These are phyloP conservation scores for Lolium rigidum DNA, from an alignment of 176 grass and related monocot species.

Conservation along the genomic window DNA sequence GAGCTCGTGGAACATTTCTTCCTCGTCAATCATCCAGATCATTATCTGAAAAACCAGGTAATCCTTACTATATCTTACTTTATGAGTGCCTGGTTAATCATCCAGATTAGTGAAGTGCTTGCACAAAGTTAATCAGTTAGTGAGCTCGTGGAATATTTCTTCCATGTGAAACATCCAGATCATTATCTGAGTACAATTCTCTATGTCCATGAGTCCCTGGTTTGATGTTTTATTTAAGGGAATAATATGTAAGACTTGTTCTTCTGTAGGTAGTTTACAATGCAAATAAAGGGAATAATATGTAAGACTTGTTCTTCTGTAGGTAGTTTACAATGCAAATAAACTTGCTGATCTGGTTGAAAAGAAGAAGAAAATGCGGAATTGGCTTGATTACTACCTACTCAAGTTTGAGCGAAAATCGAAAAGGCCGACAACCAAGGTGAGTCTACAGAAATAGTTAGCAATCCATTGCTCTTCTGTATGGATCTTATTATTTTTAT, in stretches of 20 bases:
- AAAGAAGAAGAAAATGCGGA: slow-evolving; percentile 87
- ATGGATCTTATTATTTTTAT: slow-evolving; percentile 18
- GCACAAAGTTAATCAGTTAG: too few relatives aligned
- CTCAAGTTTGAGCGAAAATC: slow-evolving; percentile 82
- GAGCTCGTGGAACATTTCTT: slow-evolving; percentile 99
- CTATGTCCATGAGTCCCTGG: not conserved
- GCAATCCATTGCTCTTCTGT: not conserved
- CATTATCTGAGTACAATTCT: too few relatives aligned
- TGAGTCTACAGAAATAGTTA: slow-evolving; percentile 36
- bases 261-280: slow-evolving; percentile 77
- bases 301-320: slow-evolving; percentile 18
- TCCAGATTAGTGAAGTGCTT: too few relatives aligned
- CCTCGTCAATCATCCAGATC: slow-evolving; percentile 95
- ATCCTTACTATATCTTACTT: slow-evolving; percentile 9
- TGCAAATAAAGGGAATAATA: slow-evolving; percentile 62
- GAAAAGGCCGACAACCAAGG: slow-evolving; percentile 81
- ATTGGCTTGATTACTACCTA: slow-evolving; percentile 89
- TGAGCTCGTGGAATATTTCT: too few relatives aligned
- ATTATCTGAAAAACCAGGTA: slow-evolving; percentile 94
- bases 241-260: slow-evolving; percentile 22
- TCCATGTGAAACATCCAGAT: too few relatives aligned
- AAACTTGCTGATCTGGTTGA: slow-evolving; percentile 85
- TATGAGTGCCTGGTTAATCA: too few relatives aligned
- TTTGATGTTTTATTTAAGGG: slow-evolving; percentile 13
- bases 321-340: slow-evolving; percentile 96